Base-by-base conservation (phyloP, 1,284 basidiomycete species). In the Grifola frondosa region DNA sequence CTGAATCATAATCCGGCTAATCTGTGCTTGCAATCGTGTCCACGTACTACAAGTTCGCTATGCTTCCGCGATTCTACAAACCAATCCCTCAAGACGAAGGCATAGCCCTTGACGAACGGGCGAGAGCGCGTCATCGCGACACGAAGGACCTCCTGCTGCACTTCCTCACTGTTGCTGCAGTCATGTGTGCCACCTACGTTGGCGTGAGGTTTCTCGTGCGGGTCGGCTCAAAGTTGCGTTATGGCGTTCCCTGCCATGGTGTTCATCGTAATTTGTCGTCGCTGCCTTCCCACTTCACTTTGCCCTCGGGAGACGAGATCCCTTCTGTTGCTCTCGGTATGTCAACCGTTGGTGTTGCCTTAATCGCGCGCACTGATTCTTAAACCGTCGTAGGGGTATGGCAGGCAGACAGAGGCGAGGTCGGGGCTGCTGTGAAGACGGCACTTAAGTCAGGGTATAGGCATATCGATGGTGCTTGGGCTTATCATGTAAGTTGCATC, bases 401-500 rank as follows among this genome's bases (percentile, higher is more conserved):
- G 82, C 70, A 80, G 56, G 72, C 83, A n/a, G 57, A 57, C 15
- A 64, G 52, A 28, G 73, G 70, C 26, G 71, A 81, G 49, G 82
- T 84, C 22, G 81, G 80, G 0, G 57, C 61, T 5, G 81, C 83
- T 11, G 80, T 85, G 31, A 78, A 76, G 71, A 68, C 73, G 6
- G 83, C 81, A 3, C 60, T 85, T 44, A 65, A 70, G 20, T 63
- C 72, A 7, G 81, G 85, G 0, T 88, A 87, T 60, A 73, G 80
- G 48, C 87, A 91, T 63, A 83, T 92, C 40, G 88, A 91, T 58
- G 82, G 76, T 26, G 88, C 86, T 26, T 83, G 81, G 76, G 73
- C 75, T 34, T 90, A 89, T 56, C 58, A 73, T 30, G 80, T 78
- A 32, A 6, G 63, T 53, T 16, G 8, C 21, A 19, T 5, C 6